phyloP scores from a whole-genome alignment of 495 filamentous ascomycete species.

The Penicillium antarcticum region DNA sequence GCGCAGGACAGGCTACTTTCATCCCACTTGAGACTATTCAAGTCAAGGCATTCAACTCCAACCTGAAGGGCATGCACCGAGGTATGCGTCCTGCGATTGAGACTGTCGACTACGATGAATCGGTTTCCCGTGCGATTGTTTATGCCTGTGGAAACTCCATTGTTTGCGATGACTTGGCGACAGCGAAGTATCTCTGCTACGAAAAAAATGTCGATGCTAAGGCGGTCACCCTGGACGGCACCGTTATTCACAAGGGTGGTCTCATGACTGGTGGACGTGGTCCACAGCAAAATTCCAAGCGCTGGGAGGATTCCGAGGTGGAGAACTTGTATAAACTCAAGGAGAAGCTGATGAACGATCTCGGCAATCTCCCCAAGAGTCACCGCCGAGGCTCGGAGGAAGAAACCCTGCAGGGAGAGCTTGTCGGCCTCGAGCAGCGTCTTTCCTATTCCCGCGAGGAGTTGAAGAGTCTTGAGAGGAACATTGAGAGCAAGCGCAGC shows the following conservation, averaged over 20 bases:
- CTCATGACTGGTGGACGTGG: conserved; percentile 93
- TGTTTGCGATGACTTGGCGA: conserved; percentile 81
- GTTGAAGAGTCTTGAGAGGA: conserved; percentile 75
- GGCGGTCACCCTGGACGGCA: conserved; percentile 88
- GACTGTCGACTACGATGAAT: conserved; percentile 88
- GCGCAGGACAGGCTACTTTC: conserved; percentile 81
- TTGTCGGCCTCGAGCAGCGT: conserved; percentile 78
- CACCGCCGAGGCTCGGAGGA: conserved; percentile 72
- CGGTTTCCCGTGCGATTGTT: conserved; percentile 84
- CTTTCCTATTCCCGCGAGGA: conserved; percentile 71
- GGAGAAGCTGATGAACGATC: conserved; percentile 69
- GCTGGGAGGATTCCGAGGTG: conserved; percentile 87
- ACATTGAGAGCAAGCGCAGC: conserved; percentile 79
- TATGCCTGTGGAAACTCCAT: conserved; percentile 96
- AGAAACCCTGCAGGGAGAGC: conserved; percentile 74
- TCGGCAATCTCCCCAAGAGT: conserved; percentile 70
- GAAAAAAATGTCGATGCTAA: conserved; percentile 83
- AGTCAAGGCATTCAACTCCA: conserved; percentile 81
- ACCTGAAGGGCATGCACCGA: conserved; percentile 81
- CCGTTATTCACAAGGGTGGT: conserved; percentile 94
- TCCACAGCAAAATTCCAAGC: conserved; percentile 67
- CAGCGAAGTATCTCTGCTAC: conserved; percentile 88
- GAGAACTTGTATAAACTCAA: conserved; percentile 70
- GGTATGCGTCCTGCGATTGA: conserved; percentile 90
- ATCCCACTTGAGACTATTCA: conserved; percentile 97